Percentiles rank a stretch among this genome's conserved stretches.
phyloP scores from a whole-genome alignment of 1,284 basidiomycete genomes.

The Moniliophthora roreri region DNA sequence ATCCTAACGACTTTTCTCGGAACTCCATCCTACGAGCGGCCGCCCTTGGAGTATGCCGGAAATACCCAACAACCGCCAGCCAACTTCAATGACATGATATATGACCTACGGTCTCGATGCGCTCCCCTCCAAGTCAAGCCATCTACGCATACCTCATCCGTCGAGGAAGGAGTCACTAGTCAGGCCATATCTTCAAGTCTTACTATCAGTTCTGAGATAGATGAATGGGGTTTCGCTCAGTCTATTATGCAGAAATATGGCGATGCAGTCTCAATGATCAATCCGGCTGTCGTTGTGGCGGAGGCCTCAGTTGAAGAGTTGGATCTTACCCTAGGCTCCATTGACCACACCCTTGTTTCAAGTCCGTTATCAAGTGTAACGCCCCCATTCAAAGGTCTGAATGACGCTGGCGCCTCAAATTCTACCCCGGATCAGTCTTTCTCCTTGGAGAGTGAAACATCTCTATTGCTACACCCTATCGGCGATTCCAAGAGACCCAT shows the following conservation, averaged over 20 bases:
- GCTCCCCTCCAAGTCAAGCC: conserved; percentile 24
- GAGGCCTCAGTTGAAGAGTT: neutral
- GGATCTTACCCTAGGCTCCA: too few species aligned
- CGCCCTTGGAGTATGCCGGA: conserved; percentile 33
- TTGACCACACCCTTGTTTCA: too few species aligned
- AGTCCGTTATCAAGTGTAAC: too few species aligned
- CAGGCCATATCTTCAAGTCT: conserved; percentile 12
- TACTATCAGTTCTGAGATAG: conserved; percentile 24
- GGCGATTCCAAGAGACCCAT: neutral
- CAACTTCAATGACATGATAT: conserved; percentile 56
- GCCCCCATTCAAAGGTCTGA: too few species aligned
- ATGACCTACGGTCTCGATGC: conserved; percentile 43
- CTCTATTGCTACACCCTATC: neutral
- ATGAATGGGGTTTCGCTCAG: conserved; percentile 51
- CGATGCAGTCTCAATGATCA: conserved; percentile 4
- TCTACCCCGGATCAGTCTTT: too few species aligned
- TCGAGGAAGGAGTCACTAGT: conserved; percentile 6
- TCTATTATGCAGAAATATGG: conserved; percentile 29
- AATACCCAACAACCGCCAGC: conserved; percentile 30
- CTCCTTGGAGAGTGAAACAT: neutral
- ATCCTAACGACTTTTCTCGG: conserved; percentile 65
- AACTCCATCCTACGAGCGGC: conserved; percentile 46
- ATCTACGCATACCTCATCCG: conserved; percentile 15
- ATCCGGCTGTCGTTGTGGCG: neutral
- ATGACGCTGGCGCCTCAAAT: too few species aligned